Evolutionary conservation across 768 basidiomycete genomes (phyloP).

Genomic region (Lentinula sp.): DNA sequence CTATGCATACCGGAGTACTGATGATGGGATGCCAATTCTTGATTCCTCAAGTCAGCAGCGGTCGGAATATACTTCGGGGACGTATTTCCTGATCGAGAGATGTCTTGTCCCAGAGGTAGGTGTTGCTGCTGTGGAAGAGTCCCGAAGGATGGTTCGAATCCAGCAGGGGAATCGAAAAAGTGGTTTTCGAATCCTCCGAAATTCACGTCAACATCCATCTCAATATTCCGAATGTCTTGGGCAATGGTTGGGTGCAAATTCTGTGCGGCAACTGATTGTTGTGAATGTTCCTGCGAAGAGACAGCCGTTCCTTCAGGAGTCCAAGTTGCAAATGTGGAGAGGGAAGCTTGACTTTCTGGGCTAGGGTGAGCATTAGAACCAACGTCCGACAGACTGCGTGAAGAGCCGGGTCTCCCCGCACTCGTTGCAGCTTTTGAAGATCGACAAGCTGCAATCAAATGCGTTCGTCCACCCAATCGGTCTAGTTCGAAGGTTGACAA

Average conservation of each 20-base stretch:
- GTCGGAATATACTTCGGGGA: not conserved
- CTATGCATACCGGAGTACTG: not conserved
- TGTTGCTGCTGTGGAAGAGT: not conserved
- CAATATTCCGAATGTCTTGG: conserved; percentile 43
- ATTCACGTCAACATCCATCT: not conserved
- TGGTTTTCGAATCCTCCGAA: not conserved
- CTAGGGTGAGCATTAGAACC: not conserved
- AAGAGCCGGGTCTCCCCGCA: not conserved
- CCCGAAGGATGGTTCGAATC: not conserved
- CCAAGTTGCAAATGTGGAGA: not conserved
- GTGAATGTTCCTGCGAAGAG: not conserved
- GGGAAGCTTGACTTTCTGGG: not conserved
- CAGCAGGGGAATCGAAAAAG: not conserved
- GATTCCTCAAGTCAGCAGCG: no score
- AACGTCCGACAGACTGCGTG: not conserved
- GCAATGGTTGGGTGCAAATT: conserved; percentile 46
- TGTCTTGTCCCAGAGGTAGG: not conserved
- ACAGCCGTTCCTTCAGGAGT: not conserved
- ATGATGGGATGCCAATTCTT: not conserved
- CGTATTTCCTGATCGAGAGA: not conserved
- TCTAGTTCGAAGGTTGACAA: conserved; percentile 44
- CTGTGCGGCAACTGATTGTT: conserved; percentile 8
- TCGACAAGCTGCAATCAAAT: conserved; percentile 23
- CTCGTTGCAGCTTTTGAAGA: not conserved
- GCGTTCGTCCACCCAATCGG: conserved; percentile 49